phyloP scores from a whole-genome alignment of 306 rosid species.

The Begonia masoniana region DNA sequence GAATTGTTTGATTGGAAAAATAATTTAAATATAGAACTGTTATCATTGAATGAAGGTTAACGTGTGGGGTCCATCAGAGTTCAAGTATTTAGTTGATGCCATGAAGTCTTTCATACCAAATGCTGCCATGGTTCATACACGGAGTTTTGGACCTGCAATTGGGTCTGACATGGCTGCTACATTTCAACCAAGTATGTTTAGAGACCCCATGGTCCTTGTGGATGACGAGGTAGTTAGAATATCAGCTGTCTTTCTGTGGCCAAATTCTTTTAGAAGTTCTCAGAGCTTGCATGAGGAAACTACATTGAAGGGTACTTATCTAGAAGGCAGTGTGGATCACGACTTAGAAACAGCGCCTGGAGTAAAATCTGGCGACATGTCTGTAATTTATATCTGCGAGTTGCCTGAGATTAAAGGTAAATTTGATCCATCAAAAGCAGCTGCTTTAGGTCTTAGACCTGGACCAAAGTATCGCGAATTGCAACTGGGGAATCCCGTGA shows the following conservation, averaged over 20 bases:
- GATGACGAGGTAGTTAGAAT: slow-evolving; percentile 83
- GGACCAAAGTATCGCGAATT: slow-evolving; percentile 76
- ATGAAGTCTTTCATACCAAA: slow-evolving; percentile 76
- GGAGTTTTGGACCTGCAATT: slow-evolving; percentile 51
- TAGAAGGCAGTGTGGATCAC: slow-evolving; percentile 18
- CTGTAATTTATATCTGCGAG: slow-evolving; percentile 80
- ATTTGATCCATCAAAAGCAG: slow-evolving; percentile 66
- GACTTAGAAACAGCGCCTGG: slow-evolving; percentile 12
- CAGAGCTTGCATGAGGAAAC: slow-evolving; percentile 1
- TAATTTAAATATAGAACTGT: slow-evolving; percentile 4
- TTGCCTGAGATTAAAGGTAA: slow-evolving; percentile 85
- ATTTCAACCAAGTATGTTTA: slow-evolving; percentile 18
- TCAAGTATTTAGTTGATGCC: slow-evolving; percentile 73
- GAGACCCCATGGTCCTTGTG: slow-evolving; percentile 60
- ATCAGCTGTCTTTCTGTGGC: slow-evolving; percentile 63
- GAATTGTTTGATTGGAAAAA: background rate
- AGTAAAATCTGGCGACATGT: slow-evolving; percentile 70
- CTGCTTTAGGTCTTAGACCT: slow-evolving; percentile 58
- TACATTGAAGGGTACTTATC: background rate
- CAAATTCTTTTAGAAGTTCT: slow-evolving; percentile 26
- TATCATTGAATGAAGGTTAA: slow-evolving; percentile 47
- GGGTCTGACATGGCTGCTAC: slow-evolving; percentile 16
- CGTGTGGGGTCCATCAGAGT: slow-evolving; percentile 84
- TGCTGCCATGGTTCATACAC: slow-evolving; percentile 94
- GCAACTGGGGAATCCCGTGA: slow-evolving; percentile 73